A percentile compares a stretch with the other conserved stretches of the same genome.
These are phyloP conservation scores for Pleurotus tuoliensis DNA, from an alignment of 768 basidiomycete species.

Conservation along the genomic window DNA sequence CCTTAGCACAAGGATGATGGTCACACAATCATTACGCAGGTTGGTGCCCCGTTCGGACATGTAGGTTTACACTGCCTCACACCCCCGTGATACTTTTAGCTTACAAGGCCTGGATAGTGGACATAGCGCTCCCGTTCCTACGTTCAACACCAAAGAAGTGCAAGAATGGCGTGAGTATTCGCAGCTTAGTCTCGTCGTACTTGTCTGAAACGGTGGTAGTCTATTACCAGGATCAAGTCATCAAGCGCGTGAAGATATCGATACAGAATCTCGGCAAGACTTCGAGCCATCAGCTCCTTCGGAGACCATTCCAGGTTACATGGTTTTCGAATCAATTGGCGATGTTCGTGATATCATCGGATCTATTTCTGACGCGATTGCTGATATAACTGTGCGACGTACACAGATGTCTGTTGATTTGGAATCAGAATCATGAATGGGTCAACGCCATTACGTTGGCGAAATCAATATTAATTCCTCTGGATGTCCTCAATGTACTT, in stretches of 20 bases:
- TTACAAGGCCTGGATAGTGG: conserved; percentile 49
- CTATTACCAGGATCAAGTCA: conserved; percentile 62
- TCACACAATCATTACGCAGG: conserved; percentile 63
- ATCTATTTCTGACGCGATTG: background rate
- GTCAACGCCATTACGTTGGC: conserved; percentile 60
- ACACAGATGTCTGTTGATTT: conserved; percentile 58
- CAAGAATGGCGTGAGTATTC: conserved; percentile 72
- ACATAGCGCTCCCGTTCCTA: conserved; percentile 34
- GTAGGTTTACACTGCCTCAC: conserved; percentile 17
- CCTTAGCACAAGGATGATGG: conserved; percentile 56
- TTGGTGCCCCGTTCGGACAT: conserved; percentile 30
- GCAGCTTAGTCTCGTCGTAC: background rate
- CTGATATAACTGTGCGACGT: background rate
- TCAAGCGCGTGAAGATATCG: conserved; percentile 54
- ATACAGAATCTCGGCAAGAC: conserved; percentile 48
- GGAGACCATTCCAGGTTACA: conserved; percentile 65
- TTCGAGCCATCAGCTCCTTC: conserved; percentile 53
- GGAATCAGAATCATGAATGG: conserved; percentile 58
- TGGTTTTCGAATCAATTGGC: conserved; percentile 71
- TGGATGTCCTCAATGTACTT: conserved; percentile 64
- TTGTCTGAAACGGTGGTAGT: conserved; percentile 34
- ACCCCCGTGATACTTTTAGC: conserved; percentile 14
- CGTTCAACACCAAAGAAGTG: conserved; percentile 67
- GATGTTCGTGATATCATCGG: conserved; percentile 37
- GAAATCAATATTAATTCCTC: conserved; percentile 55